Base-by-base conservation (phyloP, 768 basidiomycete genomes). In the Cystobasidium ongulense region DNA sequence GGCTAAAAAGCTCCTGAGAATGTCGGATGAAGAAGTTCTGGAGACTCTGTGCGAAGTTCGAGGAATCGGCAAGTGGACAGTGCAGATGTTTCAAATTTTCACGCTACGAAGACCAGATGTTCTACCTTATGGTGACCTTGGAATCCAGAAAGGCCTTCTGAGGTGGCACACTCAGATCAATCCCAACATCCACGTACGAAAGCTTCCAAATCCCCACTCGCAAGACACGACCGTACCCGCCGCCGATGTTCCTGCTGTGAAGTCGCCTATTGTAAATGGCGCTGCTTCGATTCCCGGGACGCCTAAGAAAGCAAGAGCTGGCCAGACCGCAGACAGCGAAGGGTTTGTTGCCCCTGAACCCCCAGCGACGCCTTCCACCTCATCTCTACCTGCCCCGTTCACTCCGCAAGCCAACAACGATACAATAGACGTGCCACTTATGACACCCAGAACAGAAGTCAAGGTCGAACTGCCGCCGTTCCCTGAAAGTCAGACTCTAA, bases 41-140 rank as follows among this genome's bases (percentile, higher is more conserved):
- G 61, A 77, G 61, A 71, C 73, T 11, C 83, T 95, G 11, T 84
- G 86, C 0, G 84, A 87, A 72, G 87, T 90, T 0, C 89, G 92
- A 76, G 92, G 91, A 7, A 76, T 78, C 18, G 78, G 78, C 74
- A 21, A 72, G 23, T 77, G 76, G 70, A 29, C 74, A 86, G 87
- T 88, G 86, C 87, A 75, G 27, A 94, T 94, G 92, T 94, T 94
- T 78, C 85, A 89, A 17, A 90, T 96, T 53, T 95, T 94, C 81
- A 89, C 90, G 1, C 83, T 93, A 36, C 85, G 91, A 0, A 87
- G 91, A 23, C 90, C 90, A 0, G 87, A 94, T 79, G 89, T 96
- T 66, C 84, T 94, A 0, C 87, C 89, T 15, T 83, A 86, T 35
- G 85, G 85, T 38, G 77, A 79, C 53, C 70, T 78, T 21, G 77